These are phyloP conservation scores for Monosporascus sp. DNA, from an alignment of 2,329 filamentous ascomycete genomes.

Conservation along the genomic window DNA sequence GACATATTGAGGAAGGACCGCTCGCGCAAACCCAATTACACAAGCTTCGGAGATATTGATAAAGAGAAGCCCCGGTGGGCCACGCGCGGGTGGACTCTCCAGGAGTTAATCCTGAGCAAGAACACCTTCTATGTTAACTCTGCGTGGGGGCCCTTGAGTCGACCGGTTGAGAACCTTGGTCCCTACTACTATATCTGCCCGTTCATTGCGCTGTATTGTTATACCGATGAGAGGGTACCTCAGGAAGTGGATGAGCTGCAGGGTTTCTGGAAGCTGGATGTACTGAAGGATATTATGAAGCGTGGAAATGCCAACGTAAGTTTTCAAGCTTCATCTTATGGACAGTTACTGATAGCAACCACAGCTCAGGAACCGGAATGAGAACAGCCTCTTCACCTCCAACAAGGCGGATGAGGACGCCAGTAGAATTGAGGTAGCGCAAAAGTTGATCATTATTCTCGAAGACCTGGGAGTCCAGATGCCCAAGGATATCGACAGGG, in stretches of 20 bases:
- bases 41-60: conserved; percentile 13
- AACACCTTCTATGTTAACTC: conserved; percentile 30
- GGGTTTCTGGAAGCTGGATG: no score
- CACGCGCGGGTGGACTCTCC: conserved; percentile 26
- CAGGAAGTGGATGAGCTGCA: no score
- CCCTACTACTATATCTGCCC: conserved; percentile 26
- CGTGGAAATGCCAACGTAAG: background rate
- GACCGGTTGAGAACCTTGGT: conserved; percentile 25
- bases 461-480: conserved; percentile 15
- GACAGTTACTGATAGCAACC: background rate
- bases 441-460: conserved; percentile 17
- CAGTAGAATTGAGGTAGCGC: conserved; percentile 6
- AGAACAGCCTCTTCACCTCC: background rate
- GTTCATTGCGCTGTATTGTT: conserved; percentile 10
- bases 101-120: conserved; percentile 30
- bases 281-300: background rate
- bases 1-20: conserved; percentile 8
- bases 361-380: background rate
- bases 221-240: no score
- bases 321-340: background rate
- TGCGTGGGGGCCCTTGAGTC: conserved; percentile 20
- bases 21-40: conserved; percentile 11
- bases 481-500: conserved; percentile 15
- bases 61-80: conserved; percentile 21
- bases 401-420: background rate